Conservation (phyloP, 495 filamentous ascomycete species). For the Xylaria telfairii region DNA sequence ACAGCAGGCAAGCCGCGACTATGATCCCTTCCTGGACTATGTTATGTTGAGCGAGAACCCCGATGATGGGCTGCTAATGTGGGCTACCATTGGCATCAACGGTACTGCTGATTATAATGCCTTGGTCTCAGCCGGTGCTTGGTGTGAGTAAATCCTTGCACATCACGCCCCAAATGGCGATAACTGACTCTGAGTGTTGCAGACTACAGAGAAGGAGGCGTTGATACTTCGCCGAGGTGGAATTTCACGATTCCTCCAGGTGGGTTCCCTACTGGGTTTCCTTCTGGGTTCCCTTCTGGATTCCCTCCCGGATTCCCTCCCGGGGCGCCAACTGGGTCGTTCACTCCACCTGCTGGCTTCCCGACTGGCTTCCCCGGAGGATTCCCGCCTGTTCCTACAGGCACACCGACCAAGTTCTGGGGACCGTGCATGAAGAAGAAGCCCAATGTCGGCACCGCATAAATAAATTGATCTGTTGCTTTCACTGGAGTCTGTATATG, state of each 20-base stretch:
- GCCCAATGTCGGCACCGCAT: constrained; percentile 4
- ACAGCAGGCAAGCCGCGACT: constrained; percentile 40
- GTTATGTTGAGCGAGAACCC: constrained; percentile 56
- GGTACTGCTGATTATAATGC: constrained; percentile 48
- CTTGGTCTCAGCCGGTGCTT: constrained; percentile 37
- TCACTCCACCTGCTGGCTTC: constrained; percentile 16
- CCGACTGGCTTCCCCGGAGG: constrained; percentile 20
- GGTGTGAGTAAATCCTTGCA: too few species aligned
- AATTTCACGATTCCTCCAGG: constrained; percentile 24
- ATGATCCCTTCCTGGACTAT: constrained; percentile 46
- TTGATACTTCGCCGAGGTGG: constrained; percentile 23
- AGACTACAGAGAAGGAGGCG: constrained; percentile 25
- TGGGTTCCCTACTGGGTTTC: constrained; percentile 12
- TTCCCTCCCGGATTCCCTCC: constrained; percentile 11
- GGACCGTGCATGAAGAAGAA: constrained; percentile 26
- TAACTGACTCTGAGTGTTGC: too few species aligned
- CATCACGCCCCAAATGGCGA: too few species aligned
- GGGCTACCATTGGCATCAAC: constrained; percentile 63
- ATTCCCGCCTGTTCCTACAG: constrained; percentile 20
- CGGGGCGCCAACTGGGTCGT: constrained; percentile 15
- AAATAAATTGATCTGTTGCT: not conserved
- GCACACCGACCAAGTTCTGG: constrained; percentile 16
- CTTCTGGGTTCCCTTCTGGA: not conserved
- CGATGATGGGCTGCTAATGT: constrained; percentile 58
- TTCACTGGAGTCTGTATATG: not conserved